Conservation (phyloP, 2,329 filamentous ascomycete species). For the Fusarium citri region DNA sequence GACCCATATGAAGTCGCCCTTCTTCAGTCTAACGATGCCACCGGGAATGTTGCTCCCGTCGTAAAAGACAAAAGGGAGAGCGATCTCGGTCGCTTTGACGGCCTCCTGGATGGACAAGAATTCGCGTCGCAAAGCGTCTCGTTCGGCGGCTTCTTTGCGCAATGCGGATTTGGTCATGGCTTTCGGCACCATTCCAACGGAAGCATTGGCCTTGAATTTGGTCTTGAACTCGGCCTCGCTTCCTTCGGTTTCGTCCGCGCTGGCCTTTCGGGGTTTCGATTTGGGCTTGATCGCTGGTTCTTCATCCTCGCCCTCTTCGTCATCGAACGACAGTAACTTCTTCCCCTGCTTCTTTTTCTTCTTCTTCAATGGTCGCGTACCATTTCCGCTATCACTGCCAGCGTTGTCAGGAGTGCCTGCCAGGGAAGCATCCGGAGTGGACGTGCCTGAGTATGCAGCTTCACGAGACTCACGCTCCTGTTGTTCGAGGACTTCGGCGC, state of each 20-base stretch:
- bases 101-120: slow-evolving; percentile 86
- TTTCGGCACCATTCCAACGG: slow-evolving; percentile 75
- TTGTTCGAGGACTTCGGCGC: slow-evolving; percentile 91
- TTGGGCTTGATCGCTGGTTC: slow-evolving; percentile 47
- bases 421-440: slow-evolving; percentile 62
- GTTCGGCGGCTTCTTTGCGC: slow-evolving; percentile 80
- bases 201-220: slow-evolving; percentile 72
- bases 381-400: slow-evolving; percentile 50
- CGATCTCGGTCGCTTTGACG: slow-evolving; percentile 88
- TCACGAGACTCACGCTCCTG: slow-evolving; percentile 85
- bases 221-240: slow-evolving; percentile 41
- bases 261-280: slow-evolving; percentile 52
- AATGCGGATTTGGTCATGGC: slow-evolving; percentile 77
- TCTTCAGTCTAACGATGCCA: slow-evolving; percentile 86
- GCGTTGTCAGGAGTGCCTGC: slow-evolving; percentile 61
- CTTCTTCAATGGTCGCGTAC: slow-evolving; percentile 42
- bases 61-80: slow-evolving; percentile 96
- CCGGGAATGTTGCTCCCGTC: slow-evolving; percentile 92
- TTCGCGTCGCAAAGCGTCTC: slow-evolving; percentile 83
- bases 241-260: slow-evolving; percentile 49
- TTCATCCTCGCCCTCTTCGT: slow-evolving; percentile 74
- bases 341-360: slow-evolving; percentile 59
- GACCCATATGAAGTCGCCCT: slow-evolving; percentile 92
- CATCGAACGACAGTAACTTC: slow-evolving; percentile 71
- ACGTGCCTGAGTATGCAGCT: slow-evolving; percentile 59